Percentiles rank a stretch among this genome's conserved stretches.
These are phyloP conservation scores for Populus hybrid DNA, from an alignment of 441 rosid species.

Conservation along the genomic window DNA sequence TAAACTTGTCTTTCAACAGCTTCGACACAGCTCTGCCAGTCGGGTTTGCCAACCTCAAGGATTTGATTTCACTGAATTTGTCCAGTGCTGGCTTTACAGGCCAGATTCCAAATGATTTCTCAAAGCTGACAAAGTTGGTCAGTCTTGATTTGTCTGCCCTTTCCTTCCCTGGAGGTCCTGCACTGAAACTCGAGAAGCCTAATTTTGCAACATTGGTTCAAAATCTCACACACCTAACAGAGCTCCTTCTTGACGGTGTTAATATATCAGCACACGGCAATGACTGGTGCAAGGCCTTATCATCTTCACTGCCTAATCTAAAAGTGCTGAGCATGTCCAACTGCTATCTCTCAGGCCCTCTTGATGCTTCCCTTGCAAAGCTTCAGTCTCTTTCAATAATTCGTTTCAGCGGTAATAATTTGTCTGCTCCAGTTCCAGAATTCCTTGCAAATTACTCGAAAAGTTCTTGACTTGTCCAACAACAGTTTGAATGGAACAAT, in stretches of 20 bases:
- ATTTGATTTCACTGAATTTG: constrained; percentile 19
- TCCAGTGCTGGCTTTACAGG: constrained; percentile 27
- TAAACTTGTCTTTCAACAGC: constrained; percentile 40
- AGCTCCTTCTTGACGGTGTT: constrained; percentile 14
- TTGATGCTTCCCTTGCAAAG: too few species aligned
- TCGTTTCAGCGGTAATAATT: too few species aligned
- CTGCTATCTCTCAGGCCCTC: too few species aligned
- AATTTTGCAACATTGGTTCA: constrained; percentile 24
- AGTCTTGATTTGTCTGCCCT: constrained; percentile 34
- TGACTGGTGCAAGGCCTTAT: constrained; percentile 11
- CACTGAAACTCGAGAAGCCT: constrained; percentile 28
- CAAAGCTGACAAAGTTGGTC: constrained; percentile 25
- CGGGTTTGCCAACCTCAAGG: constrained; percentile 11
- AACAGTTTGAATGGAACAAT: too few species aligned
- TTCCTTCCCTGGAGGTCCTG: neutral
- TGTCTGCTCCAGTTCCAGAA: too few species aligned
- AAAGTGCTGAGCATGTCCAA: too few species aligned
- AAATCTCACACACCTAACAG: constrained; percentile 26
- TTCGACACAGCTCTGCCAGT: constrained; percentile 15
- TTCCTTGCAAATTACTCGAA: too few species aligned
- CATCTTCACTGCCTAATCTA: constrained; percentile 22
- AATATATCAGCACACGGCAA: too few species aligned
- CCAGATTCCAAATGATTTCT: constrained; percentile 24
- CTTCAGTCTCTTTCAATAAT: too few species aligned
- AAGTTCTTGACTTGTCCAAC: too few species aligned